Conservation (phyloP, 768 basidiomycete species). For the Boletellus sp. region DNA sequence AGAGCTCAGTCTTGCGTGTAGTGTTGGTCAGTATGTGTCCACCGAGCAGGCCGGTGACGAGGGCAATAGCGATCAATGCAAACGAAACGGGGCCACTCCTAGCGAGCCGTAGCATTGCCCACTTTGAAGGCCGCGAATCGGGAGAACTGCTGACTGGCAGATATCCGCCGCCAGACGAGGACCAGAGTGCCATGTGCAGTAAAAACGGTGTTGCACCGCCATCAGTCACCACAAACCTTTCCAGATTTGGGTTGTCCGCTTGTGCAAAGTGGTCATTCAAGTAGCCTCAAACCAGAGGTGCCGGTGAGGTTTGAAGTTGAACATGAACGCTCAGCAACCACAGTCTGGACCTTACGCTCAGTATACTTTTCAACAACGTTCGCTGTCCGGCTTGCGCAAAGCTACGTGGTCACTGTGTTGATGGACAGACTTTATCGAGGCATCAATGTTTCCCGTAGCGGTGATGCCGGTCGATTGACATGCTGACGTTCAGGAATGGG, state of each 20-base stretch:
- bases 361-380: too few species aligned
- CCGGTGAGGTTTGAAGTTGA: too few species aligned
- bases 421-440: conserved; percentile 21
- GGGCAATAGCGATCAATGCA: conserved; percentile 17
- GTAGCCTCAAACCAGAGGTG: background rate
- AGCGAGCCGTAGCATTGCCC: conserved; percentile 13
- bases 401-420: conserved; percentile 10
- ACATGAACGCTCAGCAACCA: too few species aligned
- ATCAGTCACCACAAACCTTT: background rate
- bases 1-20: conserved; percentile 14
- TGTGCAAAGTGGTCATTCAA: too few species aligned
- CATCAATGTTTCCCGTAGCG: conserved; percentile 20
- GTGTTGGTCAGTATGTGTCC: conserved; percentile 23
- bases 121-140: conserved; percentile 5
- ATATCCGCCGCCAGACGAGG: conserved; percentile 13
- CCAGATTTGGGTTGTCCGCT: background rate
- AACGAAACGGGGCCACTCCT: conserved; percentile 15
- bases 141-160: conserved; percentile 18
- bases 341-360: too few species aligned
- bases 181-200: conserved; percentile 1
- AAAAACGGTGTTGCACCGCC: background rate
- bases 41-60: conserved; percentile 24
- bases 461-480: conserved; percentile 23
- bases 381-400: background rate
- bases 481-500: conserved; percentile 19